Base-by-base conservation (phyloP, 805 yeast genomes). In the Torulaspora microellipsoides region DNA sequence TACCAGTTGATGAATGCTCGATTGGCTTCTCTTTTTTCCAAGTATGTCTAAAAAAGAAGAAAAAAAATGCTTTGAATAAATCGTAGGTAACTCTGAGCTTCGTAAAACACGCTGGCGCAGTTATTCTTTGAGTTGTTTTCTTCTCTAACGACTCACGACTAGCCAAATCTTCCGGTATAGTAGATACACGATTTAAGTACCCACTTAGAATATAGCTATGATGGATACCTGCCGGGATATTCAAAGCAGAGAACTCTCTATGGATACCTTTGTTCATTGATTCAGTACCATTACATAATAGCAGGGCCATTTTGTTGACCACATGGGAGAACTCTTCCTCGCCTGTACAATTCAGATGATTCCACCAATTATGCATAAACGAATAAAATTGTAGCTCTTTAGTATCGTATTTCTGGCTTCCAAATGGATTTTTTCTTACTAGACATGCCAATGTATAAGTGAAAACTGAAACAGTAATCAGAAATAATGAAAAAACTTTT, bases 381-480 rank as follows among this genome's bases (percentile, higher is more conserved):
- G 64, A 52, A 42, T 59, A 51, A 45, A 54, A 62, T 36, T 60
- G 62, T 38, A 65, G 46, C 15, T 55, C 62, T 17, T 46, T 34
- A n/a, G 54, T 32, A 30, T 46, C 40, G n/a, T 38, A 27, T 12
- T 43, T 36, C 2, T 37, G 31, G 2, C 33, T 37, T 25, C 48
- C 49, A 27, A 50, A 52, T 1, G 59, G 56, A 47, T 52, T 69
- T 35, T 60, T 69, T 66, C 81, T 79, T n/a, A 78, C 72, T 5
- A 81, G 36, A 1, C 79, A 71, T 0, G 95, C 90, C 34, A 80
- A 48, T 0, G 67, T 53, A 54, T 82, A 83, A 4, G 84, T 76
- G 0, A 60, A 36, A 0, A 72, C 54, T 46, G 93, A 83, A 12
- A 81, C 53, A 0, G 65, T 11, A 5, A 80, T 75, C 13, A 83